Evolutionary conservation across 495 filamentous ascomycete species (phyloP), one percentile per base, ranked within the genome.

Genomic region (Aspergillus funiculosus): DNA sequence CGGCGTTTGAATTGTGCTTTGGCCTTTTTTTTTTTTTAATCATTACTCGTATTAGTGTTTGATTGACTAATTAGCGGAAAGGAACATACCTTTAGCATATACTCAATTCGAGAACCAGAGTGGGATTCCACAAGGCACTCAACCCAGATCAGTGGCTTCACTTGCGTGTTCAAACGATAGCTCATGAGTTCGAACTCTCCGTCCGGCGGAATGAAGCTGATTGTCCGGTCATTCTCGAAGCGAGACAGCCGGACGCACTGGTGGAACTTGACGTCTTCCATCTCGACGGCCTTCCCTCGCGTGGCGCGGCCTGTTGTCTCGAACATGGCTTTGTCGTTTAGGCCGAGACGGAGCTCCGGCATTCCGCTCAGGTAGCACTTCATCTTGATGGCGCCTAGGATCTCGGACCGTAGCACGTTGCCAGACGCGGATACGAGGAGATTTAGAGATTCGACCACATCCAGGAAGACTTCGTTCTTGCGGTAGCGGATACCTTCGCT

Each of bases 321-420:
- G 60, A 99, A 99, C 94, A 99, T 99, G 56, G 87, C 94, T 64
- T 99, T 99, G 68, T 99, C 94, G 73, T 99, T 99, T 54, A 99
- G 64, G 0, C 94, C 94, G 30, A 99, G 64, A 37, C 94, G 85
- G 54, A 99, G 69, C 63, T 99, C 94, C 5, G 94, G 94, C 94
- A 99, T 99, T 22, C 94, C 94, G 40, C 87, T 94, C 22, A 99
- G 78, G 63, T 97, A 99, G 69, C 94, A 99, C 69, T 99, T 99
- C 94, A 99, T 92, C 67, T 99, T 99, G 60, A 99, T 80, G 14
- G 92, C 91, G 29, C 94, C 94, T 10, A 99, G 73, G 52, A 99
- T 99, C 71, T 99, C 94, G 5, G 90, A 96, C 21, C 94, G 84
- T 43, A 99, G 74, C 13, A 99, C 94, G 61, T 94, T 97, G 61